Evolutionary conservation across 1,284 basidiomycete genomes (phyloP).

Genomic region (Cutaneotrichosporon sp.): DNA sequence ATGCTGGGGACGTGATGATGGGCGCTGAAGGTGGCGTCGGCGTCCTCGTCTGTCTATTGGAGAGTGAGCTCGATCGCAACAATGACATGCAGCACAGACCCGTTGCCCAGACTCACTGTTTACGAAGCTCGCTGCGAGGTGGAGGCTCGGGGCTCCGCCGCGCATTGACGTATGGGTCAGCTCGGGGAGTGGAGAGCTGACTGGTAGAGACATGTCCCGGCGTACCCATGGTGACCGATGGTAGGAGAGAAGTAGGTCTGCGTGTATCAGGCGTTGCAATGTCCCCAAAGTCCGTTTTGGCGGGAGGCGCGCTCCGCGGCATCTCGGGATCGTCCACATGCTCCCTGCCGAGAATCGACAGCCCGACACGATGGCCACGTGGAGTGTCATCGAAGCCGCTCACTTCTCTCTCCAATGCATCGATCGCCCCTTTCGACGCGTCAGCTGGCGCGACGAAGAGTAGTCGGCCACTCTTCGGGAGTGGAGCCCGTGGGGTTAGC

Average conservation of each 20-base stretch:
- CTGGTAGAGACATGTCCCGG: background rate
- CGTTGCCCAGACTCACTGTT: constrained; percentile 29
- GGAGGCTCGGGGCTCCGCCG: constrained; percentile 35
- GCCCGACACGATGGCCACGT: constrained; percentile 1
- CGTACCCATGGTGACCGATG: background rate
- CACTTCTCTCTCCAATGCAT: constrained; percentile 21
- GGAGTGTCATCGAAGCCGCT: constrained; percentile 3
- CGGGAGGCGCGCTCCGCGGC: constrained; percentile 15
- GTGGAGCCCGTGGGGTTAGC: background rate
- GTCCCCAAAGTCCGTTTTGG: constrained; percentile 14
- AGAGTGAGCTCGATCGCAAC: background rate
- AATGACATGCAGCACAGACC: background rate
- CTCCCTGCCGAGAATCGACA: background rate
- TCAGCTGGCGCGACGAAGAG: constrained; percentile 21
- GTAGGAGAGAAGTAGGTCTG: constrained; percentile 9
- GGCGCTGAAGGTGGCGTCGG: background rate
- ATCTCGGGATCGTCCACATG: constrained; percentile 7
- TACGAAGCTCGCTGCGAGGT: constrained; percentile 35
- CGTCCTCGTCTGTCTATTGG: background rate
- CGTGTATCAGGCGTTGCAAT: background rate
- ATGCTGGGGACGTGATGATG: background rate
- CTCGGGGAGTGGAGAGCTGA: background rate
- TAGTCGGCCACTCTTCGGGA: constrained; percentile 1
- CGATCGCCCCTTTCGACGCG: constrained; percentile 15
- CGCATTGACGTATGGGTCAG: background rate